These are phyloP conservation scores for Crithidia mellificae DNA, from an alignment of 208 protist species.

Conservation along the genomic window DNA sequence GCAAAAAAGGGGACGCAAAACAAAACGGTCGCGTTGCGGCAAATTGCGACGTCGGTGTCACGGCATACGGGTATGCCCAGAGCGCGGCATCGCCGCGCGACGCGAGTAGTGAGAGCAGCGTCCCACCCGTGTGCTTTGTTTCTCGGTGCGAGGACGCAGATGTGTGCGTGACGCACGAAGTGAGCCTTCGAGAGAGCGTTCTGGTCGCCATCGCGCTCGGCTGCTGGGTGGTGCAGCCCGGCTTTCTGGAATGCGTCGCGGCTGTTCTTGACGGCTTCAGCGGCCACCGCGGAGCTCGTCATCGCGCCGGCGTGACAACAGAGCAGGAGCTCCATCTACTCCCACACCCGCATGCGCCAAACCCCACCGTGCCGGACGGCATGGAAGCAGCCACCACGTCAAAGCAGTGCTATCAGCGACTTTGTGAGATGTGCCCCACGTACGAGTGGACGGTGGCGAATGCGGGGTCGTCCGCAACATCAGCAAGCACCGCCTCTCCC, in stretches of 20 bases:
- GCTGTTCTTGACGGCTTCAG: slow-evolving; percentile 17
- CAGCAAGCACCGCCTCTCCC: background rate
- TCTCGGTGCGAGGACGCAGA: slow-evolving; percentile 44
- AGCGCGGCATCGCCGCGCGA: no score
- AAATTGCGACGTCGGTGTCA: no score
- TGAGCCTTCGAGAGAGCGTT: slow-evolving; percentile 67
- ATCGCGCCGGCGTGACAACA: no score
- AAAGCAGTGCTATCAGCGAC: slow-evolving; percentile 5
- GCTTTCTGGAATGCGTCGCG: slow-evolving; percentile 38
- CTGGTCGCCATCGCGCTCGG: slow-evolving; percentile 65
- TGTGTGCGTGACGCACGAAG: slow-evolving; percentile 67
- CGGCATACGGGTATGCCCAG: no score
- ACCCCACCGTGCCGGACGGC: no score
- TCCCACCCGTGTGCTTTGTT: slow-evolving; percentile 29
- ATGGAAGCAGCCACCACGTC: background rate
- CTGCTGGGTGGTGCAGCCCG: slow-evolving; percentile 55
- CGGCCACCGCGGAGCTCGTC: background rate
- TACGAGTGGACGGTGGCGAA: slow-evolving; percentile 25
- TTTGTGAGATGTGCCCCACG: slow-evolving; percentile 15
- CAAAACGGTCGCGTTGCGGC: no score
- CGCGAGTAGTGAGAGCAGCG: background rate
- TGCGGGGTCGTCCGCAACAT: background rate
- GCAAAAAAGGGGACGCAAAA: background rate
- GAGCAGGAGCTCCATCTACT: no score
- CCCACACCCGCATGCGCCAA: background rate